Conservation (phyloP, 108 stramenopile genomes). For the Pseudonitzschia delicatissima region DNA sequence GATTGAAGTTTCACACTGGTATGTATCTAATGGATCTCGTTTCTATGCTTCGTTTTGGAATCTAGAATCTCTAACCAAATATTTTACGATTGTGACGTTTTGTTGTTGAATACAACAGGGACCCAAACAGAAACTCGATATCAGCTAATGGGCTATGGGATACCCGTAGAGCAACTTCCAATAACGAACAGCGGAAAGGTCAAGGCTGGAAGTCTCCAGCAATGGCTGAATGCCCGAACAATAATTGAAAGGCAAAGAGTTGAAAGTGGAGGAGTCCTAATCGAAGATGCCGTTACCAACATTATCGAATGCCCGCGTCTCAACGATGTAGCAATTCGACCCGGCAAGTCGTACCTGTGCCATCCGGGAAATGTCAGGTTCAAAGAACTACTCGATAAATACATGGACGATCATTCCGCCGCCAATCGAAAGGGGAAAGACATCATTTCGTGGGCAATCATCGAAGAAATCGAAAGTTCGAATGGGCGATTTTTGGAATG, state of each 20-base stretch:
- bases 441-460: background rate
- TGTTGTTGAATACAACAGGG: background rate
- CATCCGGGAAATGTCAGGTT: background rate
- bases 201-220: background rate
- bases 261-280: background rate
- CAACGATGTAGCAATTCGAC: background rate
- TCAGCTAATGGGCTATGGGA: background rate
- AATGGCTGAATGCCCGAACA: constrained; percentile 7
- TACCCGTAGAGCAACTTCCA: background rate
- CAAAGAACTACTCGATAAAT: background rate
- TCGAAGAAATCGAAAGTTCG: background rate
- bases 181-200: background rate
- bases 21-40: no score
- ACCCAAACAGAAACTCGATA: constrained; percentile 4
- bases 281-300: background rate
- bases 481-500: constrained; percentile 2
- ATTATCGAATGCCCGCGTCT: background rate
- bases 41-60: no score
- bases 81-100: no score
- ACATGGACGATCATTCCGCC: background rate
- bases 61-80: no score
- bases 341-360: constrained; percentile 1
- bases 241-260: background rate
- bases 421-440: background rate
- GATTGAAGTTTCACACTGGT: background rate